A percentile compares a stretch with the other conserved stretches of the same genome.
Evolutionary conservation across 495 filamentous ascomycete species (phyloP).

Genomic region (Aspergillus avenaceus): DNA sequence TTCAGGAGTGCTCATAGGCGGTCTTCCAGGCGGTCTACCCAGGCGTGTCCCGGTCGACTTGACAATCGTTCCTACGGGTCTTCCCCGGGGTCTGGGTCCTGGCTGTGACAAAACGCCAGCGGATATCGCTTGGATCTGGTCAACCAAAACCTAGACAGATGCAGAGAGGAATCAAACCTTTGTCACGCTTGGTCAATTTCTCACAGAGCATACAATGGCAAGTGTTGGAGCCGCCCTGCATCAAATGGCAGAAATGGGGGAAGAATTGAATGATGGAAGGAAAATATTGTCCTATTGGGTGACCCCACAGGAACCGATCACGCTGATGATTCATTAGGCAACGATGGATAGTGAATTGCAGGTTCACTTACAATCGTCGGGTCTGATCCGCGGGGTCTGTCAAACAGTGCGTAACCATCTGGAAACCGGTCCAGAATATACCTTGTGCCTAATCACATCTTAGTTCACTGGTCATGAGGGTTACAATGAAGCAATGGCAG

Average conservation of each 20-base stretch:
- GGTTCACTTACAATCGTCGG: conserved; percentile 34
- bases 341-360: too few species aligned
- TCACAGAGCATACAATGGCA: conserved; percentile 40
- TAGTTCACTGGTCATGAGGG: too few species aligned
- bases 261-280: conserved; percentile 51
- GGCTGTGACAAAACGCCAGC: too few species aligned
- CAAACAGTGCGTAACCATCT: conserved; percentile 48
- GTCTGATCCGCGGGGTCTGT: conserved; percentile 36
- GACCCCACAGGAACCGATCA: conserved; percentile 53
- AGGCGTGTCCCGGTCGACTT: neutral
- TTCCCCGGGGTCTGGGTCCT: conserved; percentile 4
- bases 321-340: too few species aligned
- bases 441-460: conserved; percentile 39
- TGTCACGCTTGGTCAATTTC: conserved; percentile 12
- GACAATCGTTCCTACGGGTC: neutral
- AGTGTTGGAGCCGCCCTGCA: conserved; percentile 36
- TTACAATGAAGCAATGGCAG: too few species aligned
- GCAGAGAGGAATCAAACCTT: conserved; percentile 3
- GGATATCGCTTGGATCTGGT: too few species aligned
- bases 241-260: conserved; percentile 54
- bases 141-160: too few species aligned
- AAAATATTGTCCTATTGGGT: conserved; percentile 47
- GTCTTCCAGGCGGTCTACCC: neutral
- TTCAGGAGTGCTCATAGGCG: neutral
- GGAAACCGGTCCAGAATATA: conserved; percentile 53